phyloP scores from a whole-genome alignment of 805 yeast genomes.

The Candida dajiaensis region DNA sequence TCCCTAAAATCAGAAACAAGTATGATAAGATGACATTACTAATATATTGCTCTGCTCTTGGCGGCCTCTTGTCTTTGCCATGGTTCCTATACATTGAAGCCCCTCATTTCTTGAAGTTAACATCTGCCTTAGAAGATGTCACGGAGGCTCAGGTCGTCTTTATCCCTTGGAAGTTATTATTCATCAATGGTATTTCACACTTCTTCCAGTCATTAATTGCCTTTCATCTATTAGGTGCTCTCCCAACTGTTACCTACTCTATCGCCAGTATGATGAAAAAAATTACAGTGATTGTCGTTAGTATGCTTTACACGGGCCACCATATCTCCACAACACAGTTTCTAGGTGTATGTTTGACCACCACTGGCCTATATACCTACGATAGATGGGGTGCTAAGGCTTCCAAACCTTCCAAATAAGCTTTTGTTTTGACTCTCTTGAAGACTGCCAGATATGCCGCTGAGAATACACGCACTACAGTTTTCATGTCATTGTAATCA shows the following conservation, averaged over 20 bases:
- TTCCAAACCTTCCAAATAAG: background rate
- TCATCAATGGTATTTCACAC: conserved; percentile 69
- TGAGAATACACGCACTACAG: too few relatives aligned
- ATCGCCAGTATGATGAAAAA: conserved; percentile 86
- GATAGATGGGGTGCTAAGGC: conserved; percentile 46
- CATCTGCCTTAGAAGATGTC: conserved; percentile 9
- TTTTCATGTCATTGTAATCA: background rate
- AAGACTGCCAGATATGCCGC: too few relatives aligned
- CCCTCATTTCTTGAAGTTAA: conserved; percentile 22
- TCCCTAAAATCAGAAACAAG: conserved; percentile 30
- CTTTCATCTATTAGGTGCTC: conserved; percentile 71
- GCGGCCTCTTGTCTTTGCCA: conserved; percentile 64
- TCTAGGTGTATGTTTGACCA: conserved; percentile 45
- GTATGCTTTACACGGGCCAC: conserved; percentile 60
- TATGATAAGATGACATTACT: conserved; percentile 81
- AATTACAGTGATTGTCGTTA: conserved; percentile 73
- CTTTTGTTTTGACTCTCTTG: background rate
- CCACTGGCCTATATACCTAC: conserved; percentile 53
- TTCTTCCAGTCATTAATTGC: conserved; percentile 77
- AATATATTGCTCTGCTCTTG: conserved; percentile 71
- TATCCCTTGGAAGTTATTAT: conserved; percentile 43
- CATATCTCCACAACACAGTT: conserved; percentile 38
- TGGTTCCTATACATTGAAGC: conserved; percentile 67
- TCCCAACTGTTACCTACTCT: conserved; percentile 81
- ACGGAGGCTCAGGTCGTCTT: conserved; percentile 23